These are phyloP conservation scores for Scorias spongiosa DNA, from an alignment of 2,329 filamentous ascomycete genomes.

Conservation along the genomic window DNA sequence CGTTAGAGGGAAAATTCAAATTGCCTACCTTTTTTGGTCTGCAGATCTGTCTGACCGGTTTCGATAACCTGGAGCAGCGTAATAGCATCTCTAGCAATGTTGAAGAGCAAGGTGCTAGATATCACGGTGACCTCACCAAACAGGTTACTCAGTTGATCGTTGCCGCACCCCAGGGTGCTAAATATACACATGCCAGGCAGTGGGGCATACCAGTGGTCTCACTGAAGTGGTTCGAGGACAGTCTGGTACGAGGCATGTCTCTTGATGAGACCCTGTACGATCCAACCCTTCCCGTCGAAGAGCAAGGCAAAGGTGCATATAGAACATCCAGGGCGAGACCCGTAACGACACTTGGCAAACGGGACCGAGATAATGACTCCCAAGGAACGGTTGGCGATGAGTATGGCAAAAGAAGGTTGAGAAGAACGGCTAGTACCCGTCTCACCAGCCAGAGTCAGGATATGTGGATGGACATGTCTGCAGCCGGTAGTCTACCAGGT, in stretches of 20 bases:
- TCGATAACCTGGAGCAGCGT: slow-evolving; percentile 51
- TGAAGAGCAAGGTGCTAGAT: slow-evolving; percentile 58
- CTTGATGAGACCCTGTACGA: slow-evolving; percentile 78
- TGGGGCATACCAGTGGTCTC: slow-evolving; percentile 74
- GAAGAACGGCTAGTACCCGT: slow-evolving; percentile 75
- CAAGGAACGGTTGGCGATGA: slow-evolving; percentile 9
- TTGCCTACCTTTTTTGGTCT: slow-evolving; percentile 49
- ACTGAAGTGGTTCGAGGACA: slow-evolving; percentile 73
- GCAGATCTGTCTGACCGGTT: slow-evolving; percentile 54
- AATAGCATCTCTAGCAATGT: slow-evolving; percentile 55
- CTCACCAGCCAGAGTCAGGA: slow-evolving; percentile 63
- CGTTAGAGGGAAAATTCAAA: slow-evolving; percentile 51
- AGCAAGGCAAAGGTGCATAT: slow-evolving; percentile 65
- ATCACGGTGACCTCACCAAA: slow-evolving; percentile 76
- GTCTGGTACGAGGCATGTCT: slow-evolving; percentile 72
- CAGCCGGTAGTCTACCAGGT: slow-evolving; percentile 10
- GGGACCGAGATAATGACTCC: slow-evolving; percentile 36
- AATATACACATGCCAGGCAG: slow-evolving; percentile 71
- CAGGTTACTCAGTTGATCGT: slow-evolving; percentile 79
- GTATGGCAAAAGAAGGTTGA: slow-evolving; percentile 57
- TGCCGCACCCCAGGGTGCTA: slow-evolving; percentile 63
- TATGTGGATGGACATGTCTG: slow-evolving; percentile 81
- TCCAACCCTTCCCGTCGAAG: slow-evolving; percentile 50
- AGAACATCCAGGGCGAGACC: slow-evolving; percentile 29
- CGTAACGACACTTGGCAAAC: slow-evolving; percentile 40